Percentiles rank a stretch among this genome's conserved stretches.
Conservation (phyloP, 352 stramenopile species). For the Phytophthora parvispora region DNA sequence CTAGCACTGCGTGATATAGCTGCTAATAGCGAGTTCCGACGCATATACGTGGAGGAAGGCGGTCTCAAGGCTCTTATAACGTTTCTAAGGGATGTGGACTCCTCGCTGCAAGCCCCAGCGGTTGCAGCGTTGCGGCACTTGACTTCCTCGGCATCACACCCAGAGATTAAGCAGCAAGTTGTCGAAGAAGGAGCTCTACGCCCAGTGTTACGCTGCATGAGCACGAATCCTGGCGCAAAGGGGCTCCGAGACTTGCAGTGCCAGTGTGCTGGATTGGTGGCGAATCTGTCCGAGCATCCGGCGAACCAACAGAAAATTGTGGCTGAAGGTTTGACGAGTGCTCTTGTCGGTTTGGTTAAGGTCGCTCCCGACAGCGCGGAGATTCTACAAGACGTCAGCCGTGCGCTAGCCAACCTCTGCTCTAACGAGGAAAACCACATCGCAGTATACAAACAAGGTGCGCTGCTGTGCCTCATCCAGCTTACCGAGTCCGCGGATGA, state of each 20-base stretch:
- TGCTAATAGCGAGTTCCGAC: conserved; percentile 91
- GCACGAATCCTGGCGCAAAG: conserved; percentile 57
- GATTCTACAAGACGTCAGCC: conserved; percentile 95
- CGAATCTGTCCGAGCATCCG: conserved; percentile 95
- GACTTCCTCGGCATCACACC: conserved; percentile 62
- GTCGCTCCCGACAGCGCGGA: conserved; percentile 85
- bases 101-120: conserved; percentile 90
- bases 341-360: conserved; percentile 83
- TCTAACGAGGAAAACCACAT: conserved; percentile 97
- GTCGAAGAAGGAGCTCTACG: conserved; percentile 85
- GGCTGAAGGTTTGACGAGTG: conserved; percentile 88
- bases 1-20: conserved; percentile 92
- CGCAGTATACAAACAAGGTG: conserved; percentile 94
- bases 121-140: conserved; percentile 94
- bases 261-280: conserved; percentile 94
- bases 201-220: conserved; percentile 91
- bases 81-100: conserved; percentile 91
- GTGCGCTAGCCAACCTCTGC: conserved; percentile 94
- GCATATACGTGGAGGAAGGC: conserved; percentile 91
- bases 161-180: conserved; percentile 90
- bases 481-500: conserved; percentile 92
- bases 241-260: conserved; percentile 93
- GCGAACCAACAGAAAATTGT: conserved; percentile 94
- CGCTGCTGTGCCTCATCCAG: conserved; percentile 90
- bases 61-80: conserved; percentile 89